These are phyloP conservation scores for Quercus lobata DNA, from an alignment of 331 rosid species.

Conservation along the genomic window DNA sequence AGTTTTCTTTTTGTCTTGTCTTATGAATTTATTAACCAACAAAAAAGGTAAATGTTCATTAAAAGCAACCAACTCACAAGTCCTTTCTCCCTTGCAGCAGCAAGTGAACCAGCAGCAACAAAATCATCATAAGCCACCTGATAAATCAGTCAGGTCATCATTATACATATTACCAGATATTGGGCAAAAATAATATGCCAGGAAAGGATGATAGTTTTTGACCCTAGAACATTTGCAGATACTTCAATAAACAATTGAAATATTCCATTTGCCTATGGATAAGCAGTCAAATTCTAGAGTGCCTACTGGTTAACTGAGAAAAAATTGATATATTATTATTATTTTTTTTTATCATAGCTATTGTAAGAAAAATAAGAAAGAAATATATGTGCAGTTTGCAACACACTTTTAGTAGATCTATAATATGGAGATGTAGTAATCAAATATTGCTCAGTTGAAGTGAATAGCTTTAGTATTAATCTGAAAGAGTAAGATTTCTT, in stretches of 20 bases:
- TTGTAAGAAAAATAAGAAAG: background rate
- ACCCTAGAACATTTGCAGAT: background rate
- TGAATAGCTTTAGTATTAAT: background rate
- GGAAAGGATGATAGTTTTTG: background rate
- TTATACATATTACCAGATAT: background rate
- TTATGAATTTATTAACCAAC: background rate
- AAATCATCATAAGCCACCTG: constrained; percentile 85
- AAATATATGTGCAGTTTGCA: background rate
- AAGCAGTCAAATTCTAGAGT: background rate
- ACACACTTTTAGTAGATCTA: background rate
- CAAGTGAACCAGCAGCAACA: constrained; percentile 84
- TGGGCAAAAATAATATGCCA: background rate
- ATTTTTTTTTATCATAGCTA: background rate
- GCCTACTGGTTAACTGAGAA: background rate
- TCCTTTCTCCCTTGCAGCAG: constrained; percentile 92
- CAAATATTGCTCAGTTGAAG: background rate
- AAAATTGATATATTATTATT: background rate
- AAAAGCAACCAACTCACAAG: constrained; percentile 56
- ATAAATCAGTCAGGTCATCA: constrained; percentile 11
- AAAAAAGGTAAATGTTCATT: background rate
- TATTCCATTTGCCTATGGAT: no score
- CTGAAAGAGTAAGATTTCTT: background rate
- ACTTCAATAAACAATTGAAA: background rate
- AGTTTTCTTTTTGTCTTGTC: background rate
- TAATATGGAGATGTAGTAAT: background rate